A percentile compares a stretch with the other conserved stretches of the same genome.
phyloP scores from a whole-genome alignment of 2,329 filamentous ascomycete species.

The Trichoderma semiorbis region DNA sequence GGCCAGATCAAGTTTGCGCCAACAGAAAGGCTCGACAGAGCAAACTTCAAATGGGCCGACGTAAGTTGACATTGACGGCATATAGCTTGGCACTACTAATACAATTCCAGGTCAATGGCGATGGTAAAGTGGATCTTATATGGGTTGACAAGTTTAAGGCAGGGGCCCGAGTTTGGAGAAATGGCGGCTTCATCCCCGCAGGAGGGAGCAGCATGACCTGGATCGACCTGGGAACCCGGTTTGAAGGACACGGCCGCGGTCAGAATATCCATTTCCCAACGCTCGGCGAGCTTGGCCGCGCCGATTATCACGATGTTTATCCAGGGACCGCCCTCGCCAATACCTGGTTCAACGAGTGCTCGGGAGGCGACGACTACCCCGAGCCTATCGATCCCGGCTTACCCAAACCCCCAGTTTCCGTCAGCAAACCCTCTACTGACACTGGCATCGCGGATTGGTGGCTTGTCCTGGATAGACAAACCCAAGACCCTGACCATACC shows the following conservation, averaged over 20 bases:
- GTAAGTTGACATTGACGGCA: not conserved
- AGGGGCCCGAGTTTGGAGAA: not conserved
- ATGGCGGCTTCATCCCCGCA: not conserved
- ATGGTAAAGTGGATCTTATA: not conserved
- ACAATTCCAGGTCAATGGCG: not conserved
- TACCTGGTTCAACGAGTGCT: not conserved
- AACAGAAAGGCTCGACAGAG: not conserved
- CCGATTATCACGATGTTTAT: not conserved
- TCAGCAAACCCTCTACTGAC: too few relatives aligned
- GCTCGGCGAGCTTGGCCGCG: not conserved
- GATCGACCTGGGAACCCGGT: not conserved
- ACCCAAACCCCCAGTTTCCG: not conserved
- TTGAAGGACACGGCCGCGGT: not conserved
- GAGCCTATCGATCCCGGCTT: not conserved
- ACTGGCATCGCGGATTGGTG: too few relatives aligned
- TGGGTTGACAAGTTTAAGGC: not conserved
- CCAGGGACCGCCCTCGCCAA: not conserved
- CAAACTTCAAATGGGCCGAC: not conserved
- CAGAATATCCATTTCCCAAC: not conserved
- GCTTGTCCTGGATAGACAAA: too few relatives aligned
- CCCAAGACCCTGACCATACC: too few relatives aligned
- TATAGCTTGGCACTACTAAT: not conserved
- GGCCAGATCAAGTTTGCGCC: not conserved
- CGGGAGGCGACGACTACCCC: not conserved
- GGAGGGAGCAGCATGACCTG: not conserved